phyloP scores from a whole-genome alignment of 352 stramenopile genomes.

The Thraustochytrium sp. region DNA sequence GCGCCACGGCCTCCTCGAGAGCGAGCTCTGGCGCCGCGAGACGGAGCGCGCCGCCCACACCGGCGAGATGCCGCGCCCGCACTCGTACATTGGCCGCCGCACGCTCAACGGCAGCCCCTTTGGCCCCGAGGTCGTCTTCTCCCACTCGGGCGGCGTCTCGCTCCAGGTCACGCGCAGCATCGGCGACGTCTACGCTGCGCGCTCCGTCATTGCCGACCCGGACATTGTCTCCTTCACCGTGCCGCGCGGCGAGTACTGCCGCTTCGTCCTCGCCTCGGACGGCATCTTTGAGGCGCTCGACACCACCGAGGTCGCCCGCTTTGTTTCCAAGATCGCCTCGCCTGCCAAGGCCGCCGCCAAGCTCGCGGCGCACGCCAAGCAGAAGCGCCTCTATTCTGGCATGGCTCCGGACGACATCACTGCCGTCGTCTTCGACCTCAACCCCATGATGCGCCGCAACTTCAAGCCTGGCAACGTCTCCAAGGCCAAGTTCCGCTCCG shows the following conservation, averaged over 20 bases:
- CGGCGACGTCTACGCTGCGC: conserved; percentile 26
- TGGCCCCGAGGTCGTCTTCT: conserved; percentile 4
- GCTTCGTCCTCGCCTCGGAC: conserved; percentile 31
- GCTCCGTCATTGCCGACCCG: conserved; percentile 30
- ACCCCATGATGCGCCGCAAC: conserved; percentile 19
- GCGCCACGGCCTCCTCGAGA: conserved; percentile 8
- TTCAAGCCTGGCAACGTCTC: background rate
- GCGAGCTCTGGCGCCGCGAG: conserved; percentile 34
- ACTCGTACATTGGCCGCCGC: conserved; percentile 26
- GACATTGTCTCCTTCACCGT: conserved; percentile 39
- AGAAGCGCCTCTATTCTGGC: conserved; percentile 40
- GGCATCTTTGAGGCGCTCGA: conserved; percentile 25
- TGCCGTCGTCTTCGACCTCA: conserved; percentile 14
- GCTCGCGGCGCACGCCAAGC: conserved; percentile 26
- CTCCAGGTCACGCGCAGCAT: conserved; percentile 40
- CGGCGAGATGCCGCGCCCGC: conserved; percentile 1
- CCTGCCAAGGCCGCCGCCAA: conserved; percentile 17
- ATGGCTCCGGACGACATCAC: conserved; percentile 40
- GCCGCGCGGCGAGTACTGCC: background rate
- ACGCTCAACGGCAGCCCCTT: conserved; percentile 6
- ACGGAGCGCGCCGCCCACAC: background rate
- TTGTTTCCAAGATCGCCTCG: background rate
- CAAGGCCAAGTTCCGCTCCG: background rate
- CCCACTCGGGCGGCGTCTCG: conserved; percentile 12
- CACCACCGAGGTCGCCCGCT: background rate